Evolutionary conservation across 2,329 filamentous ascomycete species (phyloP).

Genomic region (Trichoderma simmonsii): DNA sequence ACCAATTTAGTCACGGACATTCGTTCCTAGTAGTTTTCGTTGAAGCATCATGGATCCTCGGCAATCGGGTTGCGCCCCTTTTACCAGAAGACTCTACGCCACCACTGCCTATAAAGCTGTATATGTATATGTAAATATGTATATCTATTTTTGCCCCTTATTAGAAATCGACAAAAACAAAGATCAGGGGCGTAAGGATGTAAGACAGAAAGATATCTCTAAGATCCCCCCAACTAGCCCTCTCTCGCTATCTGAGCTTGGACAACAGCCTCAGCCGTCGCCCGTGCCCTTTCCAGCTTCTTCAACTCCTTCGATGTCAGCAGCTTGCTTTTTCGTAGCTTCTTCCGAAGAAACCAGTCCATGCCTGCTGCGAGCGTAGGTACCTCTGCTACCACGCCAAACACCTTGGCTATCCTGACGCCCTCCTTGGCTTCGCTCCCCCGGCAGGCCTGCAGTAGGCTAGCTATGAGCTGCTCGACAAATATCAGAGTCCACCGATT

Average conservation of each 20-base stretch:
- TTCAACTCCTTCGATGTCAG: constrained; percentile 47
- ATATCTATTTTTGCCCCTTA: not conserved
- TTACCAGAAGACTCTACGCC: not conserved
- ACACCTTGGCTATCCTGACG: constrained; percentile 60
- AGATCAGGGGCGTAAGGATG: not conserved
- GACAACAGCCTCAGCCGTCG: constrained; percentile 34
- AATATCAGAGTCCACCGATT: constrained; percentile 75
- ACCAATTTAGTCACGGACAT: not conserved
- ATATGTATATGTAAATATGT: not conserved
- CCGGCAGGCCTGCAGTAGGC: constrained; percentile 64
- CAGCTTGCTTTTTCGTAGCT: constrained; percentile 63
- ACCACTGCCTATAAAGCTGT: not conserved
- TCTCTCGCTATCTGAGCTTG: constrained; percentile 17
- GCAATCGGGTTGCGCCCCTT: not conserved
- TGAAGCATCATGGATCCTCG: constrained; percentile 1
- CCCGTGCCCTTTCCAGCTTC: constrained; percentile 38
- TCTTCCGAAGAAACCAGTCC: constrained; percentile 75
- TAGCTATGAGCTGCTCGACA: constrained; percentile 75
- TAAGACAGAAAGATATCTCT: not conserved
- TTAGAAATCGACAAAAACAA: not conserved
- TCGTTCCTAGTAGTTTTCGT: constrained; percentile 8
- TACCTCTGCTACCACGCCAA: constrained; percentile 60
- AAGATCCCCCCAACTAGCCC: not conserved
- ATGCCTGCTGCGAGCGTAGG: constrained; percentile 70
- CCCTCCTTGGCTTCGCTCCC: constrained; percentile 49